Conservation (phyloP, 192 early-diverging fungal genomes). For the Gryganskiella cystojenkinii region DNA sequence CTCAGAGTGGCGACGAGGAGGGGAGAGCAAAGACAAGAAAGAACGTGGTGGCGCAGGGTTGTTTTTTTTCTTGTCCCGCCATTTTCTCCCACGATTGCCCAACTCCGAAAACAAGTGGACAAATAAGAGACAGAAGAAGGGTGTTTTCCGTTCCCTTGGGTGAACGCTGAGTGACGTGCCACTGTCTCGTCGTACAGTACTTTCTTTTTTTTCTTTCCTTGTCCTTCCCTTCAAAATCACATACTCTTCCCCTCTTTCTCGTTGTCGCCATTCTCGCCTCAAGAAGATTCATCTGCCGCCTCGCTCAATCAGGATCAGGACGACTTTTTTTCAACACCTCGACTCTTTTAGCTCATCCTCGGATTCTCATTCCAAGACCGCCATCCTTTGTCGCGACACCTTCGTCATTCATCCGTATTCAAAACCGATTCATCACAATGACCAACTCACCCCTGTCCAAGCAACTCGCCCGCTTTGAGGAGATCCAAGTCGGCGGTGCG, state of each 20-base stretch:
- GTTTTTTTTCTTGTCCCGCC: too few relatives aligned
- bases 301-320: conserved; percentile 15
- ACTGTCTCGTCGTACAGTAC: neutral
- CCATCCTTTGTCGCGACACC: neutral
- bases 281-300: conserved; percentile 2
- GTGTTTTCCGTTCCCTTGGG: too few relatives aligned
- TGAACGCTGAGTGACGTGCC: too few relatives aligned
- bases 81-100: too few relatives aligned
- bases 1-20: too few relatives aligned
- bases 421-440: conserved; percentile 1
- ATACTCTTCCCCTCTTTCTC: neutral
- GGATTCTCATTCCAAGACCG: neutral
- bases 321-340: neutral
- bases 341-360: conserved; percentile 6
- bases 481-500: conserved; percentile 46
- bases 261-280: conserved; percentile 24
- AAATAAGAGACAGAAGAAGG: too few relatives aligned
- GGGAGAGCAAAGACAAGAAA: too few relatives aligned
- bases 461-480: conserved; percentile 50
- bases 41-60: too few relatives aligned
- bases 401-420: neutral
- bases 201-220: neutral
- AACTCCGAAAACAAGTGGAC: too few relatives aligned
- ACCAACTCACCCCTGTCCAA: conserved; percentile 28
- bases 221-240: neutral